Base-by-base conservation (phyloP, 129 eudicot species). In the Pseudognaphalium luteoalbum region DNA sequence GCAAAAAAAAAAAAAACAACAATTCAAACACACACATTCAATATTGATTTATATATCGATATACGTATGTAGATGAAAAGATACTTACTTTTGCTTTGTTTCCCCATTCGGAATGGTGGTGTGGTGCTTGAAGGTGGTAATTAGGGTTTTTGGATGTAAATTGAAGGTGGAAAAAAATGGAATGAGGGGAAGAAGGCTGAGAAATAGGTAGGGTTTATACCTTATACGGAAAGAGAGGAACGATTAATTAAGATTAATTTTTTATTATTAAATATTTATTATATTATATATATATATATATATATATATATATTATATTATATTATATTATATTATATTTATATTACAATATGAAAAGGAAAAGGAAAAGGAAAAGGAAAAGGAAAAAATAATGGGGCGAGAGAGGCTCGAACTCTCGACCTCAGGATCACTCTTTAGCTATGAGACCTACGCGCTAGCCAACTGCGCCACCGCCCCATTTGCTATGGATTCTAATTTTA, bases 391-490 rank as follows among this genome's bases (percentile, higher is more conserved):
- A 0, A 16, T 87, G 88, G 87, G 89, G 82, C 76, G 89, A 87
- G 85, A 82, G 87, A 85, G 85, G 87, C 85, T 87, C 84, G 89
- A 85, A 82, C 89, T 87, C 87, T 85, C 85, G 87, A 85, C 89
- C 92, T 87, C 89, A 85, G 92, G 89, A 84, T 87, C 2, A 85
- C 87, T 85, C 91, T 28, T n/a, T 78, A 68, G 97, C 97, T 91
- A 94, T 94, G 96, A 94, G 97, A 91, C 97, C 93, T 91, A 91
- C 97, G 97, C 96, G 98, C 96, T 94, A 94, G 93, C 97, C 97
- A 91, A 94, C 98, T 94, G 98, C 96, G 93, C 98, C 98, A 93
- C 87, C 87, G 73, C 83, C 87, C 85, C 84, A 16, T 2, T 3
- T 64, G 56, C 47, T 42, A 10, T 0, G 1, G 0, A 9, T 0